Base-by-base conservation (phyloP, 257 asterid species). In the Orobanche coerulescens region DNA sequence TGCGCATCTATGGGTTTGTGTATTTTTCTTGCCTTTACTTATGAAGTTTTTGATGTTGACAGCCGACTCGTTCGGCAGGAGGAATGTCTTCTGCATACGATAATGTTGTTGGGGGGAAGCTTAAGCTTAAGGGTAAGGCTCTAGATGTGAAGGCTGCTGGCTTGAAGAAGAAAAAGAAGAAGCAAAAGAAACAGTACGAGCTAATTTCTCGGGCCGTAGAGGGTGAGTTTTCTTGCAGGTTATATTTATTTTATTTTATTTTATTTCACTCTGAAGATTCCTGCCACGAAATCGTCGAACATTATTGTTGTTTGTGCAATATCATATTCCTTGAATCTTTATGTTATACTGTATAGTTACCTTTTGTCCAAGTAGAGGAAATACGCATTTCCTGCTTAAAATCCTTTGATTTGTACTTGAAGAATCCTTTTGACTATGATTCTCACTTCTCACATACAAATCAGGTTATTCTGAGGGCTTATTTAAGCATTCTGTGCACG, bases 61-160 rank as follows among this genome's bases (percentile, higher is more conserved):
- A 11, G 39, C 55, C 33, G 59, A 4, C 36, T 5, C 51, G 46
- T 37, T 5, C 51, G 46, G 43, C 77, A 81, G 79, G 66, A 50
- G 71, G 73, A 30, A 89, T 87, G 95, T 90, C 95, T 53, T 90
- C 95, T 53, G 71, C 79, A 13, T 92, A 84, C 61, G 98, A 92
- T 36, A 92, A 86, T 76, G 88, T 86, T 58, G 81, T 92, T 3
- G 81, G 85, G 5, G 98, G 98, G 60, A 92, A 81, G 79, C 82
- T 92, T 70, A 88, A 88, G 79, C 87, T 92, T 5, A 86, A 92
- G 87, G 98, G 98, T 4, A 88, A 92, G 78, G 91, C 98, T 20
- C 72, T 92, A 65, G 98, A 88, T 82, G 95, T 92, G 51, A 83
- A 78, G 75, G 80, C 88, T 1, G 78, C 76, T 51, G 85, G 91